Base-by-base conservation (phyloP, 2,329 filamentous ascomycete genomes). In the Exophiala bonariae region DNA sequence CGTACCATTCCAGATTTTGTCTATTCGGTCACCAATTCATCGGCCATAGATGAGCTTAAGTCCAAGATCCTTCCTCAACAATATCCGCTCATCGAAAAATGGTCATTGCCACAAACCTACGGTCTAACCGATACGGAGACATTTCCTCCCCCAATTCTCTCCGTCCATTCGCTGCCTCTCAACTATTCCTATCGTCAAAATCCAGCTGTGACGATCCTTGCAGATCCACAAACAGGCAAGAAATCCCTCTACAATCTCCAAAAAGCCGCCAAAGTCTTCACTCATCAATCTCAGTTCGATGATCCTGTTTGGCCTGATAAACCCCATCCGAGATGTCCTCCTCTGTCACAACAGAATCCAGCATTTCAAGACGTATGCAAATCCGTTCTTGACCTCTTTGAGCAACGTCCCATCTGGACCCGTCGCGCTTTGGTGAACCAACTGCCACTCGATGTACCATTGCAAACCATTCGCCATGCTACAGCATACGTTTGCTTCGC, bases 401-500 rank as follows among this genome's bases (percentile, higher is more conserved):
- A 83, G 3, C 72, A 85, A 43, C 80, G 92, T 0, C 90, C 91
- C 0, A 82, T 96, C 36, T 95, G 91, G 82, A 96, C 92, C 3
- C 82, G 91, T 0, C 83, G 92, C 16, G 86, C 86, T 2, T 76
- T 96, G 11, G 77, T 86, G 59, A 96, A 96, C 66, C 77, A 80
- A 42, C 75, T 96, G 22, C 59, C 61, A 4, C 68, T 69, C 26
- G 67, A 70, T 52, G 71, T 76, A 39, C 74, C 75, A 49, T 73
- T 76, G 19, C 73, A 75, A 43, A 68, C 73, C 14, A 71, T 96
- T 50, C 86, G 89, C 59, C 80, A 86, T 62, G 87, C 87, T 37
- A 80, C 91, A 42, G 86, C 89, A 54, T 92, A 93, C 60, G 83
- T 89, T 3, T 90, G 87, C 7, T 99, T 96, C 69, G 89, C 91